A percentile compares a stretch with the other conserved stretches of the same genome.
Conservation (phyloP, 2,329 filamentous ascomycete genomes). For the Neonectria ditissima region DNA sequence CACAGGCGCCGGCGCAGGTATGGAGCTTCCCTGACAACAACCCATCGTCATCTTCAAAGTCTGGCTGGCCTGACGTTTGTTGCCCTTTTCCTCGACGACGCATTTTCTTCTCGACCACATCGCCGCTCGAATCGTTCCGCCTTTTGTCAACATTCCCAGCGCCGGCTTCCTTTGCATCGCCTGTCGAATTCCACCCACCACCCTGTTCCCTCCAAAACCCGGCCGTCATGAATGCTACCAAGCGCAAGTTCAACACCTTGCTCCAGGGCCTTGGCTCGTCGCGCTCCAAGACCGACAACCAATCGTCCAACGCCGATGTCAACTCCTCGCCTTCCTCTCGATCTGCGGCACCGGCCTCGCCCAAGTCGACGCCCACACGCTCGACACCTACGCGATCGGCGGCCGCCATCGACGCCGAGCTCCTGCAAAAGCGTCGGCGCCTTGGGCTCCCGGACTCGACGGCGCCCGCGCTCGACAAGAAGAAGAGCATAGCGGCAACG, state of each 20-base stretch:
- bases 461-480: conserved; percentile 46
- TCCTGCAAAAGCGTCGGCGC: conserved; percentile 66
- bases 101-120: no score
- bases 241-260: conserved; percentile 84
- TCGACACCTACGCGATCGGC: conserved; percentile 32
- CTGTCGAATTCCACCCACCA: neutral
- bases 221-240: conserved; percentile 76
- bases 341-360: conserved; percentile 28
- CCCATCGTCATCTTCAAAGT: conserved; percentile 23
- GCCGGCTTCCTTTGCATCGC: neutral
- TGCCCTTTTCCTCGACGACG: neutral
- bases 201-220: neutral
- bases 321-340: conserved; percentile 27
- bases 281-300: conserved; percentile 31
- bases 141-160: neutral
- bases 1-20: no score
- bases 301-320: conserved; percentile 9
- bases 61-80: conserved; percentile 23
- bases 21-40: conserved; percentile 20
- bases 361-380: conserved; percentile 18
- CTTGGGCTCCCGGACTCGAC: conserved; percentile 58
- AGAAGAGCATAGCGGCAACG: conserved; percentile 37
- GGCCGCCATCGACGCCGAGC: conserved; percentile 50
- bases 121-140: neutral
- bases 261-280: conserved; percentile 73